Percentiles rank a stretch among this genome's conserved stretches.
Conservation (phyloP, 2,329 filamentous ascomycete species). For the Clarireedia hainanense region DNA sequence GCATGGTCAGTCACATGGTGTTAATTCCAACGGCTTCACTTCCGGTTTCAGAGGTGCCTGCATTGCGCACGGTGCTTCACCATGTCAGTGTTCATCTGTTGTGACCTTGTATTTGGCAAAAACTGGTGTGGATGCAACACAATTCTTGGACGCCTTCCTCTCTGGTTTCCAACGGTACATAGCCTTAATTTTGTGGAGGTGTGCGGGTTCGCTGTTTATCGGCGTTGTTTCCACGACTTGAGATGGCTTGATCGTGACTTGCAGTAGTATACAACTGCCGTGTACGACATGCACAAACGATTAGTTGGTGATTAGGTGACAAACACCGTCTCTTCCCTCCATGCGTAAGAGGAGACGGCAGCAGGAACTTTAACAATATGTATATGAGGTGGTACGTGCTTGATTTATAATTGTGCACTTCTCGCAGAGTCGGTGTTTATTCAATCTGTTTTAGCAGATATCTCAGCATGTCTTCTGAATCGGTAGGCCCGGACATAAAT, state of each 20-base stretch:
- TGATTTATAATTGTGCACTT: no score
- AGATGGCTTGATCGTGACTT: not conserved
- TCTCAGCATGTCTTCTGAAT: not conserved
- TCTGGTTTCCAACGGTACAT: not conserved
- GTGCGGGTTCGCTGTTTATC: not conserved
- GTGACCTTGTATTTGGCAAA: no score
- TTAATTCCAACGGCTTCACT: not conserved
- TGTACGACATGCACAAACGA: no score
- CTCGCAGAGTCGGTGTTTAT: no score
- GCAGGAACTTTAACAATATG: no score
- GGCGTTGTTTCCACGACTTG: no score
- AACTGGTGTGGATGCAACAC: no score
- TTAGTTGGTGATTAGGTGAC: no score
- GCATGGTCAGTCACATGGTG: not conserved
- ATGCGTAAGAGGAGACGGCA: no score
- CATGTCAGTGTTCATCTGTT: not conserved
- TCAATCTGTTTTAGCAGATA: not conserved
- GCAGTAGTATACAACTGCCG: not conserved
- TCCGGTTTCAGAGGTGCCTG: not conserved
- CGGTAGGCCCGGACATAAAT: slow-evolving; percentile 1
- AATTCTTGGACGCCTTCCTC: no score
- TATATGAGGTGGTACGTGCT: no score
- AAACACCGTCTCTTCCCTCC: no score
- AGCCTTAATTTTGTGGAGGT: not conserved
- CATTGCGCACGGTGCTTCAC: not conserved